phyloP scores from a whole-genome alignment of 164 flowering plant species.

The Tetracentron sinense region DNA sequence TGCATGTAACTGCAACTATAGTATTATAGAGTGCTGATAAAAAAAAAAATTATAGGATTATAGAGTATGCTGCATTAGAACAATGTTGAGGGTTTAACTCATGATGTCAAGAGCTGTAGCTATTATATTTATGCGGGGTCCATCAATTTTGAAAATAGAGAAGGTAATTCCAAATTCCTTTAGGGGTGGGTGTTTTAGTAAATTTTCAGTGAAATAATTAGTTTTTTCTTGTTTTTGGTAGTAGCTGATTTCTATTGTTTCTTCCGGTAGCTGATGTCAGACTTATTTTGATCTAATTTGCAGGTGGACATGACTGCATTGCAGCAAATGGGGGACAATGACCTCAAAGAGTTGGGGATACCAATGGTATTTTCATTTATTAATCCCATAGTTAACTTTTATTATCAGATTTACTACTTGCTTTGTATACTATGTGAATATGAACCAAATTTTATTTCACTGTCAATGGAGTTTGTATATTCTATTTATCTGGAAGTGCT shows the following conservation, averaged over 20 bases:
- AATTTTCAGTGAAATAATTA: too few relatives aligned
- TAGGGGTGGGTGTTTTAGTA: too few relatives aligned
- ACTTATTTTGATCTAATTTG: slow-evolving; percentile 6
- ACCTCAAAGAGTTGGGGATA: slow-evolving; percentile 78
- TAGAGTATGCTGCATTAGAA: too few relatives aligned
- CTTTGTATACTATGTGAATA: neutral
- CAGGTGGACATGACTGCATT: slow-evolving; percentile 84
- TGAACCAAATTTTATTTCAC: neutral
- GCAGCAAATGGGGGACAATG: slow-evolving; percentile 81
- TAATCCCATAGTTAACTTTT: neutral
- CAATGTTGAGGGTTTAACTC: too few relatives aligned
- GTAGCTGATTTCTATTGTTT: neutral
- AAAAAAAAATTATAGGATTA: too few relatives aligned
- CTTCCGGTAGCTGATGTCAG: neutral
- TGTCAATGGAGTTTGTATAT: neutral
- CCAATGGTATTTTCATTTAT: slow-evolving; percentile 61
- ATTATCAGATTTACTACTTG: neutral
- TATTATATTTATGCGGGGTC: too few relatives aligned
- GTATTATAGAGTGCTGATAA: too few relatives aligned
- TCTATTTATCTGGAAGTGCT: neutral
- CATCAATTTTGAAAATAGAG: too few relatives aligned
- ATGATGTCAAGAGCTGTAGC: too few relatives aligned
- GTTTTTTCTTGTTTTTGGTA: too few relatives aligned
- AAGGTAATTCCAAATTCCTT: too few relatives aligned
- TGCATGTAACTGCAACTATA: too few relatives aligned